Base-by-base conservation (phyloP, 306 rosid species). In the Cyclanthera cordifolia region DNA sequence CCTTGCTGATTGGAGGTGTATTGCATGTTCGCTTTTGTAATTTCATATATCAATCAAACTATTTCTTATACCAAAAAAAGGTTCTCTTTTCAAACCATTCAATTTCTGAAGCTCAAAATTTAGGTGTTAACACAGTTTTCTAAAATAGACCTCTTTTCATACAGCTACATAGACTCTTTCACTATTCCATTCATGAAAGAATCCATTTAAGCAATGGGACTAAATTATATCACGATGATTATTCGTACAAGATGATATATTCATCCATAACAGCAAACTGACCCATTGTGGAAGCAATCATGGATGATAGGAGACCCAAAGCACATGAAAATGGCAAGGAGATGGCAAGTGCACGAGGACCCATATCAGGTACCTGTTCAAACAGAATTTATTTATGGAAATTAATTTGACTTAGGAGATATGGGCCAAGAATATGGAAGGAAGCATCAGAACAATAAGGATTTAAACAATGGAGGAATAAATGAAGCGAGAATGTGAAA, bases 211-310 rank as follows among this genome's bases (percentile, higher is more conserved):
- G 28, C 50, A 13, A 21, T 5, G 32, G 50, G 49, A 41, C 25
- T 20, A 41, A 39, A 39, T 61, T 61, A 39, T 61, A 61, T 20
- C 51, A 39, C 4, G 9, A 63, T 63, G 69, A 63, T 21, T 63
- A 43, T 20, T 63, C 48, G 32, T 12, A 61, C 32, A 21, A 41
- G 16, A 6, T 41, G 12, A 41, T 63, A 41, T 41, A 41, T 63
- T 41, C 23, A 63, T 63, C 51, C 34, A 6, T 2, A 20, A 21
- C 32, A 41, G 43, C 10, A 61, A 61, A 48, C 77, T 76, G 78
- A 90, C 97, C 97, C 95, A 86, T 88, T 54, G 89, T 79, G 71
- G 97, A 86, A 47, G 95, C 87, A 65, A 86, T 80, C 82, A 88
- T 70, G 30, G 97, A 84, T 55, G 97, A 85, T 72, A 86, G 82